Evolutionary conservation across 768 basidiomycete genomes (phyloP).

Genomic region (Leccinum incarnatum): DNA sequence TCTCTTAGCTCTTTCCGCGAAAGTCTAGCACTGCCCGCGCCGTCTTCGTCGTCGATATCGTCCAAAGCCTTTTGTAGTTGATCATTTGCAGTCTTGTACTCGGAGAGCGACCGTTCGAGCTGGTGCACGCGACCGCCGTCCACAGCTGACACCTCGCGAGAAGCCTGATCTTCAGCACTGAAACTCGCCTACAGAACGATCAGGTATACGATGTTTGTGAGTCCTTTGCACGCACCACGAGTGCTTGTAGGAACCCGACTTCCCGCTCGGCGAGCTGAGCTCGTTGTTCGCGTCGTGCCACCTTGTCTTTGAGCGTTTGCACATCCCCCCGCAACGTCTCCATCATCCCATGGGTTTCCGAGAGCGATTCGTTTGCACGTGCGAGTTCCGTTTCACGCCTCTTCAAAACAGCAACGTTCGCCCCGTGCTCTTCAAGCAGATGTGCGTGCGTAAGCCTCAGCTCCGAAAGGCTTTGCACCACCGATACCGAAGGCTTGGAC

Average conservation of each 20-base stretch:
- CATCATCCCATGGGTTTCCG: conserved; percentile 36
- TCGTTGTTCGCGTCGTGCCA: conserved; percentile 37
- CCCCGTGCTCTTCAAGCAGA: conserved; percentile 66
- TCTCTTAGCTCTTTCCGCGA: conserved; percentile 39
- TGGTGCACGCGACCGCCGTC: conserved; percentile 43
- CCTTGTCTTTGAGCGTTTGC: conserved; percentile 38
- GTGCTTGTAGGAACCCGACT: conserved; percentile 60
- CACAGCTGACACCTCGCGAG: conserved; percentile 26
- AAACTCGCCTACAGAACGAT: conserved; percentile 52
- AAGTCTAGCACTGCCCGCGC: conserved; percentile 20
- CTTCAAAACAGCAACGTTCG: conserved; percentile 49
- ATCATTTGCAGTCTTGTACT: conserved; percentile 51
- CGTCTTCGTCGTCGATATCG: conserved; percentile 37
- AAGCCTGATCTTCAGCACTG: conserved; percentile 51
- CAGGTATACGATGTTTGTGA: not conserved
- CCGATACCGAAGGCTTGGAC: conserved; percentile 48
- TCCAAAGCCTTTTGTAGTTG: conserved; percentile 50
- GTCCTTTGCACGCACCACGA: conserved; percentile 50
- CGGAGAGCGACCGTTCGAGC: conserved; percentile 52
- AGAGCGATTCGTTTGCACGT: conserved; percentile 36
- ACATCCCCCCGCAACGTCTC: conserved; percentile 37
- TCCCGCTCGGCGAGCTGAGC: conserved; percentile 54
- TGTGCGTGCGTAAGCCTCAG: conserved; percentile 62
- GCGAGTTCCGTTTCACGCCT: conserved; percentile 52
- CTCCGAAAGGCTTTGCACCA: conserved; percentile 55